Conservation (phyloP, 1,284 basidiomycete species). For the Inonotus obliquus region DNA sequence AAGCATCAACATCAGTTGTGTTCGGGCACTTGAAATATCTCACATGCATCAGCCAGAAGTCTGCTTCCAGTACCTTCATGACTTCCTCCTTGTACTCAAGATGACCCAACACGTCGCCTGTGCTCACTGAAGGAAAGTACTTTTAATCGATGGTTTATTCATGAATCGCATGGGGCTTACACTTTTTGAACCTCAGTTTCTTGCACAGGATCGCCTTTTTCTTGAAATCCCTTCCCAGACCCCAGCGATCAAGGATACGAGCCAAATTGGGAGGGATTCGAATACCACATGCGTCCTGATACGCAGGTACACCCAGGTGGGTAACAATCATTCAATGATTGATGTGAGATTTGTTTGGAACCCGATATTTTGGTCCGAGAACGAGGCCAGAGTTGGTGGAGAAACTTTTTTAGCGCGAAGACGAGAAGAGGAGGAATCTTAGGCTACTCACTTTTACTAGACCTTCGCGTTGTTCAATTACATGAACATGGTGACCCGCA, state of each 20-base stretch:
- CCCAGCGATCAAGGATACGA: slow-evolving; percentile 27
- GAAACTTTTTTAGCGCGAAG: neutral
- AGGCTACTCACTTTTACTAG: slow-evolving; percentile 30
- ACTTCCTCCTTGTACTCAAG: slow-evolving; percentile 49
- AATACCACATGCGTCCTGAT: slow-evolving; percentile 29
- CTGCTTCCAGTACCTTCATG: slow-evolving; percentile 48
- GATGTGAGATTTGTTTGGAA: neutral
- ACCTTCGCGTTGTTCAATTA: slow-evolving; percentile 40
- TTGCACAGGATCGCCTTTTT: slow-evolving; percentile 16
- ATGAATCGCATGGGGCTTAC: neutral
- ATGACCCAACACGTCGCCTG: slow-evolving; percentile 40
- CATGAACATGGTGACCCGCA: slow-evolving; percentile 47
- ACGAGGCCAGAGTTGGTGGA: neutral
- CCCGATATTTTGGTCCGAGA: neutral
- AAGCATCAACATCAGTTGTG: slow-evolving; percentile 13
- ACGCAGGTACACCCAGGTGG: neutral
- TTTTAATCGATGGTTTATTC: neutral
- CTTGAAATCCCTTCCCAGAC: slow-evolving; percentile 24
- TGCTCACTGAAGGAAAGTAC: slow-evolving; percentile 33
- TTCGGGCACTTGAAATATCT: slow-evolving; percentile 5
- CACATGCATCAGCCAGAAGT: slow-evolving; percentile 32
- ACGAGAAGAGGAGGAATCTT: neutral
- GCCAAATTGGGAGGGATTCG: slow-evolving; percentile 29
- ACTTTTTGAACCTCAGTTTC: slow-evolving; percentile 15
- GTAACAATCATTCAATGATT: slow-evolving; percentile 3